phyloP scores from a whole-genome alignment of 352 stramenopile species.

The Globisporangium cederbergense region DNA sequence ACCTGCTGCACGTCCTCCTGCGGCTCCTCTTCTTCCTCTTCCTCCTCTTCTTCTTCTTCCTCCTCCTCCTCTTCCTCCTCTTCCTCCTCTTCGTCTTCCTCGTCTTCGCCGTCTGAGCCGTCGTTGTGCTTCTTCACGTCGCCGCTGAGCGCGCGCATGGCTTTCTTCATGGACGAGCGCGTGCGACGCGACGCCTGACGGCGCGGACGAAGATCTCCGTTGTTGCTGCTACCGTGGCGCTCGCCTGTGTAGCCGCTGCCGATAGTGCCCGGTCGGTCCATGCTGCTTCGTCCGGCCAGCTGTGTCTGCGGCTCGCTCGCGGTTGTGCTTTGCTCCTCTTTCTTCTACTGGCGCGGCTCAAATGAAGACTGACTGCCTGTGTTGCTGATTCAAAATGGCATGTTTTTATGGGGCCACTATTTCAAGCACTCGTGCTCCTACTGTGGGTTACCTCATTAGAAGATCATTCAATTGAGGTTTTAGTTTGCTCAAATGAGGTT shows the following conservation, averaged over 20 bases:
- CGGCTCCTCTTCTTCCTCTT: constrained; percentile 41
- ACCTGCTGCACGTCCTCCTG: constrained; percentile 20
- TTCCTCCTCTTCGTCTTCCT: constrained; percentile 52
- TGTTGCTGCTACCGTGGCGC: background rate
- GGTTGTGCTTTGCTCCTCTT: background rate
- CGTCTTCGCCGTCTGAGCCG: constrained; percentile 31
- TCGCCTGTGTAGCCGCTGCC: constrained; percentile 4
- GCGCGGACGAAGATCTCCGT: constrained; percentile 23
- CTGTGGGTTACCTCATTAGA: background rate
- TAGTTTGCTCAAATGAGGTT: too few species aligned
- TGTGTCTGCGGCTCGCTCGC: background rate
- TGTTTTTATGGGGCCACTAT: background rate
- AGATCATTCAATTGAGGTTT: background rate
- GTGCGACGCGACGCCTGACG: constrained; percentile 38
- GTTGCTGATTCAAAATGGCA: constrained; percentile 10
- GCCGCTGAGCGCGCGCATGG: constrained; percentile 15
- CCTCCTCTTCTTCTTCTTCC: constrained; percentile 31
- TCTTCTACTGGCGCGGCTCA: background rate
- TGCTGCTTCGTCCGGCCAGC: background rate
- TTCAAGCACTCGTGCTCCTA: background rate
- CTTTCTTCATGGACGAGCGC: constrained; percentile 36
- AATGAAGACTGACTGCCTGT: constrained; percentile 13
- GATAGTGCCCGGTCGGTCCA: constrained; percentile 5
- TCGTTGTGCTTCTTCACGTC: constrained; percentile 11
- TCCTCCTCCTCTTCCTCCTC: constrained; percentile 54